These are phyloP conservation scores for Tolypocladium nubicola DNA, from an alignment of 2,329 filamentous ascomycete genomes.

Conservation along the genomic window DNA sequence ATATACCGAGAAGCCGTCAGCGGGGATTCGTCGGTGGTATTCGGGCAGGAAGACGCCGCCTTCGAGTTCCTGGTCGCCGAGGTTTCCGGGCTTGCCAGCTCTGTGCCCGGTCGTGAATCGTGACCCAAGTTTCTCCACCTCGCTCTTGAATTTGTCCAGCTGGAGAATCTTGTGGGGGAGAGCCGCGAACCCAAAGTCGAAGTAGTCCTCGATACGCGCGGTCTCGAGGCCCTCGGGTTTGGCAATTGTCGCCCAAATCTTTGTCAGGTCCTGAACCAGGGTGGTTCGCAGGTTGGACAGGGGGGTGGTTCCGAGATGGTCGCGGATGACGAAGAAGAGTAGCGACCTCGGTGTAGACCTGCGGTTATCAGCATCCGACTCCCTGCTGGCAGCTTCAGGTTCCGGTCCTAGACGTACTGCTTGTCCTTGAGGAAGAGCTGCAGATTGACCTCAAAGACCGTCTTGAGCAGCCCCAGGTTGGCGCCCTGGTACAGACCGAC, in stretches of 20 bases:
- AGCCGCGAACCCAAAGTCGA: slow-evolving; percentile 94
- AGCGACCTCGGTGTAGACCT: slow-evolving; percentile 83
- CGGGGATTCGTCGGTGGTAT: slow-evolving; percentile 91
- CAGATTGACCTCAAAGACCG: slow-evolving; percentile 96
- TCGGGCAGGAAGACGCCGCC: slow-evolving; percentile 83
- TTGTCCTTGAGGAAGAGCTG: slow-evolving; percentile 95
- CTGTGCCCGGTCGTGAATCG: slow-evolving; percentile 77
- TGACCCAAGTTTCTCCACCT: slow-evolving; percentile 68
- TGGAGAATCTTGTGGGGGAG: slow-evolving; percentile 95
- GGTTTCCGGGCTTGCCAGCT: slow-evolving; percentile 50
- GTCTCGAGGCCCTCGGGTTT: slow-evolving; percentile 84
- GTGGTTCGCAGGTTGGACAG: slow-evolving; percentile 84
- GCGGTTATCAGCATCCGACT: slow-evolving; percentile 9
- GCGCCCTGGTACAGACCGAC: slow-evolving; percentile 96
- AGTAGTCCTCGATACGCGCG: slow-evolving; percentile 90
- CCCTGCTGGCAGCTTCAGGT: background rate
- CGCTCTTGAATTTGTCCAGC: slow-evolving; percentile 76
- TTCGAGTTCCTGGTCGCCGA: slow-evolving; percentile 60
- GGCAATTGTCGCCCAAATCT: slow-evolving; percentile 87
- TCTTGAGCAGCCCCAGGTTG: slow-evolving; percentile 98
- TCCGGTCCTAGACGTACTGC: slow-evolving; percentile 48
- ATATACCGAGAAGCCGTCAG: slow-evolving; percentile 92
- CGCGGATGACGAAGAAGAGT: slow-evolving; percentile 96
- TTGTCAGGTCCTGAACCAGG: slow-evolving; percentile 76
- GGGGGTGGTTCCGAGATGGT: slow-evolving; percentile 87